Evolutionary conservation across 2,329 filamentous ascomycete species (phyloP).

Genomic region (Coniella lustricola): DNA sequence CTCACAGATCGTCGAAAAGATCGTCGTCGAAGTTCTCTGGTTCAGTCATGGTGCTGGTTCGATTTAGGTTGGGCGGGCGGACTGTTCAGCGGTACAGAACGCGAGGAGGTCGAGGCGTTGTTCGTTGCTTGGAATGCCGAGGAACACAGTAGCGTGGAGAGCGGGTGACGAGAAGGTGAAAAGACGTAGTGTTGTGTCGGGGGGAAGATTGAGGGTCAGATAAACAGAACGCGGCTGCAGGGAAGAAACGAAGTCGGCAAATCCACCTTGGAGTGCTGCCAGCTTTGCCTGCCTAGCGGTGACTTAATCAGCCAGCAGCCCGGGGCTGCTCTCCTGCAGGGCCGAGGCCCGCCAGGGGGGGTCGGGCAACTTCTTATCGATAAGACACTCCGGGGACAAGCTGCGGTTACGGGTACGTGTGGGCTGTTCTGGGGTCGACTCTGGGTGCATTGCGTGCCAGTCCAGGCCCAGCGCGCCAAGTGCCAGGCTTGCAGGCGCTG

Average conservation of each 20-base stretch:
- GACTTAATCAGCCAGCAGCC: no score
- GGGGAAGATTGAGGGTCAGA: background rate
- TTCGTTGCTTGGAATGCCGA: no score
- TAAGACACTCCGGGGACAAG: background rate
- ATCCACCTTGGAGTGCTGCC: background rate
- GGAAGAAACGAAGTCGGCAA: conserved; percentile 4
- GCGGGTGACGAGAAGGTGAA: no score
- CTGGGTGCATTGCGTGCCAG: no score
- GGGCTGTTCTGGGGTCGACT: background rate
- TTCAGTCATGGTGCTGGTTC: conserved; percentile 57
- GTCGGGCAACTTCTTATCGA: background rate
- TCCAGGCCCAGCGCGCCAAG: no score
- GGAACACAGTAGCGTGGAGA: no score
- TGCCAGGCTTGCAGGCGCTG: background rate
- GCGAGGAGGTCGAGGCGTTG: background rate
- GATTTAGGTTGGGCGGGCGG: no score
- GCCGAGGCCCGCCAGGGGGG: background rate
- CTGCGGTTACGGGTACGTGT: background rate
- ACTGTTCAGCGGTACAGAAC: background rate
- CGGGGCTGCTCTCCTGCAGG: background rate
- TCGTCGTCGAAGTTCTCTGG: conserved; percentile 76
- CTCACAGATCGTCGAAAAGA: conserved; percentile 86
- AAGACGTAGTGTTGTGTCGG: background rate
- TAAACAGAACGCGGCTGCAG: background rate
- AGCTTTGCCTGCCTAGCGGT: background rate